Conservation (phyloP, 2,329 filamentous ascomycete species). For the Penicillium freii region DNA sequence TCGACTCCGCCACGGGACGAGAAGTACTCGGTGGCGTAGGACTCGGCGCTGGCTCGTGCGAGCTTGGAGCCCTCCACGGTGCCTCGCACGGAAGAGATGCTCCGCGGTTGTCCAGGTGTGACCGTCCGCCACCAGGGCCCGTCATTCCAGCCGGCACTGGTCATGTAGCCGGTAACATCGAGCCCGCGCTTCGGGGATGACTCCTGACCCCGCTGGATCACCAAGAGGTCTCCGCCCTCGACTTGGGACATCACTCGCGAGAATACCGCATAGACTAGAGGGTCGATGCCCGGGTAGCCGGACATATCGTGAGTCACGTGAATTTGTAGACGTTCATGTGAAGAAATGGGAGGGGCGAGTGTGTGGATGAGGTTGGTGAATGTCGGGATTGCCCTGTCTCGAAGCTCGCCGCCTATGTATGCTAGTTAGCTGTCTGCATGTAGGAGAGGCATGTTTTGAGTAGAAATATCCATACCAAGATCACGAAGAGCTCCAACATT, state of each 20-base stretch:
- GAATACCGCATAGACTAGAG: constrained; percentile 87
- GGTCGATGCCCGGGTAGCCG: constrained; percentile 91
- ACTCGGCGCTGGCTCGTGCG: constrained; percentile 82
- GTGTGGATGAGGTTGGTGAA: constrained; percentile 95
- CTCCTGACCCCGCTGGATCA: constrained; percentile 90
- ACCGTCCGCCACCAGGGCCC: constrained; percentile 87
- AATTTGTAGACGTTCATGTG: constrained; percentile 93
- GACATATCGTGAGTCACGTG: constrained; percentile 96
- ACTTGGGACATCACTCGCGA: constrained; percentile 98
- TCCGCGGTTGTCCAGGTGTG: constrained; percentile 62
- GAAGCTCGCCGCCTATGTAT: constrained; percentile 74
- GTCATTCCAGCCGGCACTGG: constrained; percentile 71
- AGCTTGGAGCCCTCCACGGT: constrained; percentile 86
- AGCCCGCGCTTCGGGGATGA: constrained; percentile 67
- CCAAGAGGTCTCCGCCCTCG: constrained; percentile 90
- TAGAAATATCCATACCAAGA: constrained; percentile 58
- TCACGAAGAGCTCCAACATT: constrained; percentile 78
- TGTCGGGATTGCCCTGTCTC: constrained; percentile 82
- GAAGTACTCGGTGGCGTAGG: constrained; percentile 83
- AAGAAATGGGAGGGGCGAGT: constrained; percentile 91
- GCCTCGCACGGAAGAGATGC: constrained; percentile 76
- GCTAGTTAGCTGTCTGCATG: constrained; percentile 2
- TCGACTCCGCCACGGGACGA: constrained; percentile 73
- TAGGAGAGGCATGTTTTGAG: not conserved
- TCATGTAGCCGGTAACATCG: constrained; percentile 32